Base-by-base conservation (phyloP, 768 basidiomycete genomes). In the Cyclocybe aegerita region DNA sequence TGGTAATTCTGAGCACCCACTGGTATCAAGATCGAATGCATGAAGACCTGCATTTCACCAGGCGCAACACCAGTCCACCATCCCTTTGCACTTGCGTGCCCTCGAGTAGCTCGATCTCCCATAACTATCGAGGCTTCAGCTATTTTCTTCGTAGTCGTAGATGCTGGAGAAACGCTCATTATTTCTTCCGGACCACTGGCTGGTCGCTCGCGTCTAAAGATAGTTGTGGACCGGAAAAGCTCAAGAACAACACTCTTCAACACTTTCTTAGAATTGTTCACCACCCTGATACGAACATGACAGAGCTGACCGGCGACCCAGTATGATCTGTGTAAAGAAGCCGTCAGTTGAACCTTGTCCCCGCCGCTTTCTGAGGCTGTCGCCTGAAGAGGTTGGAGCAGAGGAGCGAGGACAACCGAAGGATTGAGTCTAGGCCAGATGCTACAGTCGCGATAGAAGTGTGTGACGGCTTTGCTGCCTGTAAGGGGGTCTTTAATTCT, bases 241-340 rank as follows among this genome's bases (percentile, higher is more conserved):
- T 77, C 72, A 43, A 94, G 67, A 0, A 78, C 76, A 9, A 91
- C 66, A 29, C 70, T 76, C 61, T 85, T 90, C 58, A 95, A 77
- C 29, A 74, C 71, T 62, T 81, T 88, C 59, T 75, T 81, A 32
- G 85, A 85, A 35, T 81, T 76, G 63, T 95, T 95, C 43, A 69
- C 68, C 34, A 93, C 79, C 9, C 65, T 67, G 16, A 95, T 61
- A 51, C 82, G 77, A 16, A 91, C 80, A 65, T 76, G 80, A 58
- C 90, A 88, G 35, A 74, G 75, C 65, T 93, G 89, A 15, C 94
- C 94, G 36, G 92, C 83, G 33, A 95, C 72, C 89, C 93, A 96
- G 46, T 78, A 73, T 9, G 82, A 65, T 14, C 94, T 82, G 59
- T 86, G 85, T 33, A 96, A 66, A 34, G 72, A 76, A 1, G 84